A percentile compares a stretch with the other conserved stretches of the same genome.
phyloP scores from a whole-genome alignment of 768 basidiomycete genomes.

The Suillus decipiens region DNA sequence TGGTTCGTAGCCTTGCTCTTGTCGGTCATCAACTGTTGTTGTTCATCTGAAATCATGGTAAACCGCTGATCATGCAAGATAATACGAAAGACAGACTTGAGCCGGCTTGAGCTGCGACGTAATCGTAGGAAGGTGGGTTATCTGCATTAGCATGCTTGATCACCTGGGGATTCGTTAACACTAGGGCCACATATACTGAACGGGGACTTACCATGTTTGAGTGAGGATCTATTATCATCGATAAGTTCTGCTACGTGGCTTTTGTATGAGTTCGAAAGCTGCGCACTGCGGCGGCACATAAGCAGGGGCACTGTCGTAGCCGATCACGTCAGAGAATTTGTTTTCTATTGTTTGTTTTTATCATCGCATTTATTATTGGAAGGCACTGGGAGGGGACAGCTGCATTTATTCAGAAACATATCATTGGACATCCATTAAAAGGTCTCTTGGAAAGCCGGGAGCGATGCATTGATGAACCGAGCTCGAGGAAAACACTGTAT shows the following conservation, averaged over 20 bases:
- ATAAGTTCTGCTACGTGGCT: constrained; percentile 1
- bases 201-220: constrained; percentile 29
- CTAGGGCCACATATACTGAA: background rate
- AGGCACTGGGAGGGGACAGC: too few species aligned
- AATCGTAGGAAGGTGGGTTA: constrained; percentile 54
- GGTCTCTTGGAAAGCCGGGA: background rate
- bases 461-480: too few species aligned
- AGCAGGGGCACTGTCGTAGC: background rate
- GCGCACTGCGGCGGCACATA: constrained; percentile 19
- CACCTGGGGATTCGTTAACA: background rate
- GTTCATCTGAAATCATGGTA: constrained; percentile 12
- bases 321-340: constrained; percentile 23
- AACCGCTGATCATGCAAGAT: background rate
- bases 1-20: constrained; percentile 21
- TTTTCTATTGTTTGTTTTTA: constrained; percentile 17
- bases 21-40: constrained; percentile 5
- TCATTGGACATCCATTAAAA: background rate
- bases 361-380: constrained; percentile 13
- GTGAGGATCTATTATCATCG: constrained; percentile 29
- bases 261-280: constrained; percentile 10
- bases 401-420: background rate
- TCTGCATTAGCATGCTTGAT: constrained; percentile 25
- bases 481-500: background rate
- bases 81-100: constrained; percentile 26
- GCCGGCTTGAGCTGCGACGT: constrained; percentile 28